Base-by-base conservation (phyloP, 495 filamentous ascomycete species). In the Aspergillus bridgeri region DNA sequence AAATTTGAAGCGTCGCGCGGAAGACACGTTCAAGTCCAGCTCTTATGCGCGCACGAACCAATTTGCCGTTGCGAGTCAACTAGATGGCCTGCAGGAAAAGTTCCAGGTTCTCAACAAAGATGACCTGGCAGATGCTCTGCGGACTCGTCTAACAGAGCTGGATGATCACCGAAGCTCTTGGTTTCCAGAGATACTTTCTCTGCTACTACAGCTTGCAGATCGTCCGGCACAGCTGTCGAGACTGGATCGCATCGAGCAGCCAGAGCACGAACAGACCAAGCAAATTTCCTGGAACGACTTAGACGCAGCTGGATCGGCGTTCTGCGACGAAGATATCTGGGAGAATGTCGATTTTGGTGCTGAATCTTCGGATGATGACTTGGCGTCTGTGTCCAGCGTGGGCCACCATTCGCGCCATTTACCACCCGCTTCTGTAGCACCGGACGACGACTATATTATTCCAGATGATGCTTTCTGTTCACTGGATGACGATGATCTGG, bases 71-170 rank as follows among this genome's bases (percentile, higher is more conserved):
- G 72, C 83, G 22, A 80, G 81, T 18, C 85, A 82, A 33, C 79
- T 96, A 5, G 82, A 87, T 21, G 94, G 94, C 3, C 78, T 96
- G 18, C 88, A 91, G 59, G 94, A 98, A 71, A 93, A 93, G 63
- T 96, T 96, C 68, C 81, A 83, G 42, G 79, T 97, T 48, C 76
- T 89, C 27, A 86, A 88, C 69, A 81, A 85, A 56, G 92, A 96
- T 67, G 82, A 85, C 17, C 70, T 96, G 23, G 91, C 90, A n/a
- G 85, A 91, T 60, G 90, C 89, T 7, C 78, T 97, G 13, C 73
- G 79, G 20, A 65, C 69, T 20, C 86, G 91, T 21, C 70, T 92
- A 22, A 73, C 79, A 11, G 82, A 85, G 56, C 69, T 95, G 18
- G 68, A 83, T 15, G 65, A 60, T 20, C 66, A 74, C 23, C 74